phyloP scores from a whole-genome alignment of 1,284 basidiomycete genomes.

The Marasmius tenuissimus region DNA sequence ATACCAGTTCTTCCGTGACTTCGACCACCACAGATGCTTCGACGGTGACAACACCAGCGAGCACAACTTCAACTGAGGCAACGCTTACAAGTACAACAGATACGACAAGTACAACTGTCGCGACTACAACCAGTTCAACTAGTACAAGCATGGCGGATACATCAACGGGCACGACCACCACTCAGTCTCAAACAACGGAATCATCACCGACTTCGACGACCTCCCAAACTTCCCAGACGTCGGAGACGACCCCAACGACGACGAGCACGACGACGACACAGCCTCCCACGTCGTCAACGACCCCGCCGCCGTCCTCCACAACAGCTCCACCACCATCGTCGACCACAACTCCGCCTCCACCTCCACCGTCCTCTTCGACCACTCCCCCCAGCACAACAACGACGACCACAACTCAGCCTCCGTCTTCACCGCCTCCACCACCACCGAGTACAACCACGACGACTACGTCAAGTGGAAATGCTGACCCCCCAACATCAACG shows the following conservation, averaged over 20 bases:
- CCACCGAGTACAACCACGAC: conserved; percentile 9
- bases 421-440: conserved; percentile 13
- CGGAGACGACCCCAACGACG: conserved; percentile 19
- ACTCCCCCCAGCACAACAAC: conserved; percentile 19
- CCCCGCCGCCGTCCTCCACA: conserved; percentile 17
- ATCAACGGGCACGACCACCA: conserved; percentile 10
- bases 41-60: conserved; percentile 11
- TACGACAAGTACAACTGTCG: not conserved
- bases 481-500: conserved; percentile 17
- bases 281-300: not conserved
- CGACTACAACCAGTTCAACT: conserved; percentile 1
- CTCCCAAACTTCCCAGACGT: conserved; percentile 14
- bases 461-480: conserved; percentile 14
- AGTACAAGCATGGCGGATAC: not conserved
- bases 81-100: not conserved
- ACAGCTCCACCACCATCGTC: conserved; percentile 16
- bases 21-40: conserved; percentile 10
- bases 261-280: conserved; percentile 6
- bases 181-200: conserved; percentile 7
- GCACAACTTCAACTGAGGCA: conserved; percentile 16
- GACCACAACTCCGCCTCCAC: conserved; percentile 17
- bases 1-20: conserved; percentile 6
- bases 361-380: conserved; percentile 17
- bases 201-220: conserved; percentile 13
- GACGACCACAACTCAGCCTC: conserved; percentile 2